A percentile compares a stretch with the other conserved stretches of the same genome.
Conservation (phyloP, 225 moss, liverwort and hornwort genomes). For the Anthoceros angustus region DNA sequence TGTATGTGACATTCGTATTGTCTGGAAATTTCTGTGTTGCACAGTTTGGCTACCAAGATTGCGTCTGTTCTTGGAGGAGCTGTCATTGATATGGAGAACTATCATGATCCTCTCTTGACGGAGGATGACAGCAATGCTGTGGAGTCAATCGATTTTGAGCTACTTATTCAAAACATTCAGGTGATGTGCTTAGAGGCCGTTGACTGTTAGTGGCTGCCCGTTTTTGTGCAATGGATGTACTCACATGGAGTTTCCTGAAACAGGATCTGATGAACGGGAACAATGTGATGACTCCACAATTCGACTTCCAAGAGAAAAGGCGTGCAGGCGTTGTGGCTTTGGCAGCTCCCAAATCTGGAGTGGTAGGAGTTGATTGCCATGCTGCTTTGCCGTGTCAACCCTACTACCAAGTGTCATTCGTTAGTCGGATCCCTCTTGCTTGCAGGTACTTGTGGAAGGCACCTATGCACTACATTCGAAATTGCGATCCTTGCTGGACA, state of each 20-base stretch:
- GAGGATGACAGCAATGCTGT: constrained; percentile 63
- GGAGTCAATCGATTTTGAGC: constrained; percentile 47
- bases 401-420: no score
- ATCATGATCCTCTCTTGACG: constrained; percentile 48
- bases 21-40: constrained; percentile 7
- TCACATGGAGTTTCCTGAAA: constrained; percentile 6
- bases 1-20: background rate
- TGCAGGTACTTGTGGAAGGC: constrained; percentile 64
- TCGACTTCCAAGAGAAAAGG: constrained; percentile 60
- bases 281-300: constrained; percentile 50
- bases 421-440: background rate
- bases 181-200: constrained; percentile 10
- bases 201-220: background rate
- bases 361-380: constrained; percentile 24
- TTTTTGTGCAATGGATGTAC: constrained; percentile 6
- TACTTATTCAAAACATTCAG: constrained; percentile 54
- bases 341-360: constrained; percentile 72
- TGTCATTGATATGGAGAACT: constrained; percentile 61
- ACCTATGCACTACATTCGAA: constrained; percentile 62
- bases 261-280: constrained; percentile 63
- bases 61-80: constrained; percentile 71
- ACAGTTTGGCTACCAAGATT: constrained; percentile 64
- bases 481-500: constrained; percentile 50
- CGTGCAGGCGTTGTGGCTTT: constrained; percentile 38
- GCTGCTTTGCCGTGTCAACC: no score